Conservation (phyloP, 2,329 filamentous ascomycete species). For the Penicillium corylophilum region DNA sequence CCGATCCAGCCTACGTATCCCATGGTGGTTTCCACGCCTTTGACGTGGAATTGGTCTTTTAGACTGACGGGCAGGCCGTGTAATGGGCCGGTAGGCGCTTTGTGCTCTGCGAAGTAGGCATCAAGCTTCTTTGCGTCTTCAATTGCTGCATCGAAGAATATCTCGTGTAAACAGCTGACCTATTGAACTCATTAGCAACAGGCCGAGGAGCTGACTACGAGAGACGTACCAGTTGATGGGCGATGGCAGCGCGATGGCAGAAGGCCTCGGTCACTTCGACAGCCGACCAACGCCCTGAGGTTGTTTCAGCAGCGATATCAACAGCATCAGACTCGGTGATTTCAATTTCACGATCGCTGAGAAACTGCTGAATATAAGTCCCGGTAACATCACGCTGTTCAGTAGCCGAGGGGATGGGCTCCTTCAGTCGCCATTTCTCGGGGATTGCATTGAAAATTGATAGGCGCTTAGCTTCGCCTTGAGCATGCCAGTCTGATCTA, state of each 20-base stretch:
- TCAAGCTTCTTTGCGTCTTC: constrained; percentile 51
- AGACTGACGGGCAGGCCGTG: constrained; percentile 62
- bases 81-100: constrained; percentile 55
- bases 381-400: constrained; percentile 59
- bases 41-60: constrained; percentile 51
- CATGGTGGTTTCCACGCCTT: constrained; percentile 57
- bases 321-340: constrained; percentile 63
- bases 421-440: constrained; percentile 53
- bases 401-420: constrained; percentile 47
- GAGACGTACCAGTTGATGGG: constrained; percentile 56
- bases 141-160: constrained; percentile 55
- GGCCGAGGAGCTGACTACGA: not conserved
- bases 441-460: constrained; percentile 57
- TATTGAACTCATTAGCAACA: not conserved
- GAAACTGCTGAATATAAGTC: constrained; percentile 56
- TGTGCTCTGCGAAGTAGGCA: constrained; percentile 43
- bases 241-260: constrained; percentile 56
- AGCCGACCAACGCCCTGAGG: constrained; percentile 56
- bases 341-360: constrained; percentile 54
- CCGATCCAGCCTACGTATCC: constrained; percentile 67
- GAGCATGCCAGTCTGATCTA: constrained; percentile 47
- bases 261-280: constrained; percentile 57
- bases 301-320: constrained; percentile 56
- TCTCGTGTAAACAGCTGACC: constrained; percentile 55
- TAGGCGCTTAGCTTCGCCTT: constrained; percentile 55